Evolutionary conservation across 306 rosid species (phyloP).

Genomic region (Castanea sativa): DNA sequence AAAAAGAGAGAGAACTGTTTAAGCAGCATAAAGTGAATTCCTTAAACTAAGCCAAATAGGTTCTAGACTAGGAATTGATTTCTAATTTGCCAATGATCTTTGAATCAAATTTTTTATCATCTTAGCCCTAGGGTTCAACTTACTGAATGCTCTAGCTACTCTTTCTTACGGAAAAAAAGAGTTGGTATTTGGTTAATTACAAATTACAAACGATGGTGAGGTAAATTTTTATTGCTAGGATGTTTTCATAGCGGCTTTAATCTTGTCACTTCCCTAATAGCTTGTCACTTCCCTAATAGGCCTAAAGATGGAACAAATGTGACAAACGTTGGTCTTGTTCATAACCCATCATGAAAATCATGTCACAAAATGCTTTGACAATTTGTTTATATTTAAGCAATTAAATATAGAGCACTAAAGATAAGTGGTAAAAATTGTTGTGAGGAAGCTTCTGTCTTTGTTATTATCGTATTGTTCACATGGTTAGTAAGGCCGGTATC

Average conservation of each 20-base stretch:
- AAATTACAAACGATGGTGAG: neutral
- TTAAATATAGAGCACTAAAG: neutral
- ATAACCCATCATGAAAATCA: neutral
- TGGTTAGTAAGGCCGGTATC: neutral
- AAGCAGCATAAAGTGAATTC: neutral
- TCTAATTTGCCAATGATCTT: neutral
- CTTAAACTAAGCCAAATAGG: neutral
- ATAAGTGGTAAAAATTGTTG: neutral
- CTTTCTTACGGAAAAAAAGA: no score
- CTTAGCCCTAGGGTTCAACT: no score
- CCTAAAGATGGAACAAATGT: neutral
- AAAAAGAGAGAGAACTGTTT: no score
- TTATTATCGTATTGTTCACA: constrained; percentile 5
- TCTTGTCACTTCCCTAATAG: neutral
- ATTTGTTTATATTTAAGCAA: neutral
- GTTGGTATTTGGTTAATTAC: neutral
- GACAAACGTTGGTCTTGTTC: neutral
- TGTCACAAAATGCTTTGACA: neutral
- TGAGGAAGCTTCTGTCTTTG: neutral
- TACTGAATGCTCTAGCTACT: no score
- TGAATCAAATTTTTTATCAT: neutral
- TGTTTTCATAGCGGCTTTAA: neutral
- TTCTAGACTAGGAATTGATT: neutral
- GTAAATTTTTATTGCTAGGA: neutral
- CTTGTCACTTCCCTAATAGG: neutral